Base-by-base conservation (phyloP, 495 filamentous ascomycete genomes). In the Oidiodendron maius region DNA sequence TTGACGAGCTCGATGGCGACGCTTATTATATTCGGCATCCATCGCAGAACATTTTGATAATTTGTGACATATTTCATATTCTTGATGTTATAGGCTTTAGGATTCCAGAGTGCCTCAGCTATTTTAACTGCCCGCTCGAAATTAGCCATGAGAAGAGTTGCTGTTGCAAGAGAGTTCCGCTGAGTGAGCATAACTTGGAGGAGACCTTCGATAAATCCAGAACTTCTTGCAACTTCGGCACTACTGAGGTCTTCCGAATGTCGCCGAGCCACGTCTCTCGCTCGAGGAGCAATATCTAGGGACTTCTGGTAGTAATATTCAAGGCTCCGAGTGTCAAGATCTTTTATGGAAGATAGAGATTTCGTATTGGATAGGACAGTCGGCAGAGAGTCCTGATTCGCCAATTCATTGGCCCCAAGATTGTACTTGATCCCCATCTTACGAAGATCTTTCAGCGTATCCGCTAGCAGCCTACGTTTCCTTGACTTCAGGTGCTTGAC, bases 401-500 rank as follows among this genome's bases (percentile, higher is more conserved):
- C 74, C 8, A 96, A 72, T 37, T 80, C 61, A 52, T 81, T 79
- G 23, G 71, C 76, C 50, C 83, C 78, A 17, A 91, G 70, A 60
- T 89, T 95, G 12, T 81, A 79, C 55, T 83, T 84, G 48, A 97
- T 78, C 16, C 94, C 94, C 89, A 97, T 96, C 20, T 84, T 76
- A 18, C 88, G 80, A 2, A 96, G 65, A 5, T 75, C 76, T 58
- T 85, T 88, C 46, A 99, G 68, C 0, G 85, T 88, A 53, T 97
- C 91, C 0, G 87, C 83, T 53, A 91, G 93, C 12, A 96, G 78
- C 55, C 86, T 89, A n/a, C 88, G 82, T 66, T 99, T 99, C 46
- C 86, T 75, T 0, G 80, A 78, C 68, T 95, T 96, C 50, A 97
- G 77, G 64, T 96, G 87, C 56, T 87, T 86, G 26, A 96, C 80